These are phyloP conservation scores for Thamnidium elegans DNA, from an alignment of 192 early-diverging fungal genomes.

Conservation along the genomic window DNA sequence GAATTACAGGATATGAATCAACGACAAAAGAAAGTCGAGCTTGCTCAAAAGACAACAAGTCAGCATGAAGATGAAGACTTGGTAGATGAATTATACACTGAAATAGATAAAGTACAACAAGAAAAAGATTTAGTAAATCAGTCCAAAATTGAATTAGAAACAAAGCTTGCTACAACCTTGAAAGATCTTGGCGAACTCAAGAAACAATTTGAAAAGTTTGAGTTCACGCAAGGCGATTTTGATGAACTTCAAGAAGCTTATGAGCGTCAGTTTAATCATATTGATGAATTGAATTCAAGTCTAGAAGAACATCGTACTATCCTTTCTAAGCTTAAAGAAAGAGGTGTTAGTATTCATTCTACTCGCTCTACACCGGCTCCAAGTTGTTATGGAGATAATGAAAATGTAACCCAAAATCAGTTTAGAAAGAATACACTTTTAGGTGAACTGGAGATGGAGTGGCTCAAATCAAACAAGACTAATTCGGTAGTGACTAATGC, in stretches of 20 bases:
- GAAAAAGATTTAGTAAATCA: slow-evolving; percentile 28
- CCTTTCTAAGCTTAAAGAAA: slow-evolving; percentile 26
- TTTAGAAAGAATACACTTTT: slow-evolving; percentile 34
- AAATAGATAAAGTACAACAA: slow-evolving; percentile 28
- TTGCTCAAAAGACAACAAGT: background rate
- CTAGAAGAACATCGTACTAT: slow-evolving; percentile 43
- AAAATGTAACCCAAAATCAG: background rate
- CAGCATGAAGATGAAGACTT: slow-evolving; percentile 13
- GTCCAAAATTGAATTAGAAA: slow-evolving; percentile 38
- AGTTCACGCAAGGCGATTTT: slow-evolving; percentile 30
- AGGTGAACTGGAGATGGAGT: slow-evolving; percentile 51
- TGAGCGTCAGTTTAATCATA: slow-evolving; percentile 34
- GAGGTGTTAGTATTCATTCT: slow-evolving; percentile 16
- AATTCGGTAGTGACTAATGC: too few relatives aligned
- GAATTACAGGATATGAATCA: slow-evolving; percentile 33
- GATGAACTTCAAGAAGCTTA: slow-evolving; percentile 31
- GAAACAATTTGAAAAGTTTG: slow-evolving; percentile 34
- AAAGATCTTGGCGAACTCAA: slow-evolving; percentile 33
- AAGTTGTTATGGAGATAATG: slow-evolving; percentile 12
- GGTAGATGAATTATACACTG: slow-evolving; percentile 28
- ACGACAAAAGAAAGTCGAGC: background rate
- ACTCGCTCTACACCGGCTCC: slow-evolving; percentile 20
- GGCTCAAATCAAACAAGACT: slow-evolving; percentile 33
- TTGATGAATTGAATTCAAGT: slow-evolving; percentile 30
- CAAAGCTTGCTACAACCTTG: slow-evolving; percentile 20